These are phyloP conservation scores for Chalciporus piperatus DNA, from an alignment of 768 basidiomycete species.

Conservation along the genomic window DNA sequence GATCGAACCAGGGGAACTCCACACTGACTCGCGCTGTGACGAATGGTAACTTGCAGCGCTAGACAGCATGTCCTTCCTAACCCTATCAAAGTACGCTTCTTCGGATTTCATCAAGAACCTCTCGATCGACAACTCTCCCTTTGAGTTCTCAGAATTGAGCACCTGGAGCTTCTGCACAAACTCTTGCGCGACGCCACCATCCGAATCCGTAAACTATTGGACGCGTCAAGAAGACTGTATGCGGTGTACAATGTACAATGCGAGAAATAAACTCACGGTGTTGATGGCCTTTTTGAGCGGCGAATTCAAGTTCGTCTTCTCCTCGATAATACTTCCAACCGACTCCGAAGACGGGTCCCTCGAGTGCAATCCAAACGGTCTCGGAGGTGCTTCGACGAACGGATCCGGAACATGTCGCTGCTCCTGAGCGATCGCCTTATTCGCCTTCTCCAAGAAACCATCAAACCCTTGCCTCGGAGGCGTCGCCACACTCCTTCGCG, in stretches of 20 bases:
- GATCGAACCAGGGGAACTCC: conserved; percentile 62
- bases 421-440: conserved; percentile 77
- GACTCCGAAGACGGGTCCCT: conserved; percentile 86
- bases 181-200: conserved; percentile 86
- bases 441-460: conserved; percentile 84
- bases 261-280: conserved; percentile 48
- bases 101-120: conserved; percentile 89
- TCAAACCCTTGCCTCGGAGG: conserved; percentile 51
- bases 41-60: conserved; percentile 78
- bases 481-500: conserved; percentile 31
- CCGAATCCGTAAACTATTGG: conserved; percentile 83
- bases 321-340: conserved; percentile 87
- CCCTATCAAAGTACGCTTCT: conserved; percentile 88
- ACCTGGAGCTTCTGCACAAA: conserved; percentile 83
- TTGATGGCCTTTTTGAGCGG: conserved; percentile 93
- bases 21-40: conserved; percentile 76
- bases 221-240: not conserved
- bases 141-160: conserved; percentile 83
- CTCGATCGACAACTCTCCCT: conserved; percentile 89
- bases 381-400: conserved; percentile 72
- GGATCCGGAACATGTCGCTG: conserved; percentile 80
- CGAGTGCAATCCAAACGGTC: conserved; percentile 80
- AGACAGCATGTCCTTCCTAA: conserved; percentile 83
- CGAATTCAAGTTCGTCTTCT: conserved; percentile 85
- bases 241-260: not conserved